Percentiles rank a stretch among this genome's conserved stretches.
Conservation (phyloP, 306 rosid species). For the Quillaja saponaria region DNA sequence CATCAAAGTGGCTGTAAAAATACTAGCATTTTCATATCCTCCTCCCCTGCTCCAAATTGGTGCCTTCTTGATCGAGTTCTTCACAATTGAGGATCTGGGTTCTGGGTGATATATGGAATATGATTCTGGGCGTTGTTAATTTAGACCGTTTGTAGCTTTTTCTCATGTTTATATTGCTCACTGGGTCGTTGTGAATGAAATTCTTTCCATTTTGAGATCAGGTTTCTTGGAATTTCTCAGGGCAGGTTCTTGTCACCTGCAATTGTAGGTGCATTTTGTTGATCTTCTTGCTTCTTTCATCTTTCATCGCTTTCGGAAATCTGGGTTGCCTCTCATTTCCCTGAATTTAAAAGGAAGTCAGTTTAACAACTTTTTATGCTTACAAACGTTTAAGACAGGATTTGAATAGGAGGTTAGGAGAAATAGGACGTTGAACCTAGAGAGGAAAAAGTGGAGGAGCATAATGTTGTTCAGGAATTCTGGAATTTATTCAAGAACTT, state of each 20-base stretch:
- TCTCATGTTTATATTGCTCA: neutral
- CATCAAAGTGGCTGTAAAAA: neutral
- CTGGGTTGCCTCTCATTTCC: constrained; percentile 25
- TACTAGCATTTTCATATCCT: neutral
- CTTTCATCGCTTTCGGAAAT: constrained; percentile 26
- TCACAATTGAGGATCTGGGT: constrained; percentile 18
- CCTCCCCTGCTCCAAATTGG: neutral
- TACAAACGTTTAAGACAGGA: neutral
- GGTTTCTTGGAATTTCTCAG: constrained; percentile 15
- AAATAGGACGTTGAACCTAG: neutral
- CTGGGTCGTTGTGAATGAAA: constrained; percentile 1
- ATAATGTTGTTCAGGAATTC: neutral
- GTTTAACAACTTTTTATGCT: neutral
- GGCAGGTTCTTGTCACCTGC: neutral
- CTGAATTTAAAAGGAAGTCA: constrained; percentile 4
- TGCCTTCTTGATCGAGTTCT: neutral
- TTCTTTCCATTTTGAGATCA: constrained; percentile 11
- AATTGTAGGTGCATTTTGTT: neutral
- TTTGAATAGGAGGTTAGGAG: neutral
- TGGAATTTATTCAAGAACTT: neutral
- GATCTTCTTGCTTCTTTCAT: neutral
- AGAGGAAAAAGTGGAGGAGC: neutral
- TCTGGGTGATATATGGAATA: neutral
- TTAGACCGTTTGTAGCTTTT: neutral
- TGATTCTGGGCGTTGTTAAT: constrained; percentile 4